These are phyloP conservation scores for Paradendryphiella salina DNA, from an alignment of 2,329 filamentous ascomycete species.

Conservation along the genomic window DNA sequence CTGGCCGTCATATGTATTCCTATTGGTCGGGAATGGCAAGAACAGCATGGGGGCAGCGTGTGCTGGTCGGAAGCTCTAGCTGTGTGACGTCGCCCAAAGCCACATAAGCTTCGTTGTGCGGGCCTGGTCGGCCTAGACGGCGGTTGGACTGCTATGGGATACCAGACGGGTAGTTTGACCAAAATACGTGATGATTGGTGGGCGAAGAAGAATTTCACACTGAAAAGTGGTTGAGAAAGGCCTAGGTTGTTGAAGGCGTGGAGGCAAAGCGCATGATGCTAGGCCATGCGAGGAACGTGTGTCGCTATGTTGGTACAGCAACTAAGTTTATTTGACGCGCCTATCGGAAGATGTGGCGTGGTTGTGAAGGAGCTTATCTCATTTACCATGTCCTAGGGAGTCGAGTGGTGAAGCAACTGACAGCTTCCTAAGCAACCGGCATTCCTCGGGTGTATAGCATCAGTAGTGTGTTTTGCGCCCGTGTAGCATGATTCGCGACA, in stretches of 20 bases:
- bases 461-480: background rate
- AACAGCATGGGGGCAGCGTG: background rate
- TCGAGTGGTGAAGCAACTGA: background rate
- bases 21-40: constrained; percentile 9
- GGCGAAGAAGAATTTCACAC: background rate
- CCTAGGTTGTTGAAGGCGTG: constrained; percentile 6
- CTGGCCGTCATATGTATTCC: background rate
- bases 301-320: background rate
- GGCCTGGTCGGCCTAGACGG: constrained; percentile 12
- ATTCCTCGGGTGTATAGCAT: background rate
- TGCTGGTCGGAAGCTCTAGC: background rate
- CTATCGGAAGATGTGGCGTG: constrained; percentile 1
- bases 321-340: background rate
- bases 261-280: background rate
- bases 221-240: constrained; percentile 1
- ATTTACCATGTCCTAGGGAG: background rate
- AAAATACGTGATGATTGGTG: constrained; percentile 18
- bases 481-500: background rate
- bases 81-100: constrained; percentile 12
- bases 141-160: constrained; percentile 13
- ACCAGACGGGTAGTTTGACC: constrained; percentile 3
- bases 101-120: constrained; percentile 10
- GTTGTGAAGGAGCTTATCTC: background rate
- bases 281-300: background rate
- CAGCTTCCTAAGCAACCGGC: background rate